A percentile compares a stretch with the other conserved stretches of the same genome.
Evolutionary conservation across 495 filamentous ascomycete species (phyloP).

Genomic region (Penicillium cataractarum): DNA sequence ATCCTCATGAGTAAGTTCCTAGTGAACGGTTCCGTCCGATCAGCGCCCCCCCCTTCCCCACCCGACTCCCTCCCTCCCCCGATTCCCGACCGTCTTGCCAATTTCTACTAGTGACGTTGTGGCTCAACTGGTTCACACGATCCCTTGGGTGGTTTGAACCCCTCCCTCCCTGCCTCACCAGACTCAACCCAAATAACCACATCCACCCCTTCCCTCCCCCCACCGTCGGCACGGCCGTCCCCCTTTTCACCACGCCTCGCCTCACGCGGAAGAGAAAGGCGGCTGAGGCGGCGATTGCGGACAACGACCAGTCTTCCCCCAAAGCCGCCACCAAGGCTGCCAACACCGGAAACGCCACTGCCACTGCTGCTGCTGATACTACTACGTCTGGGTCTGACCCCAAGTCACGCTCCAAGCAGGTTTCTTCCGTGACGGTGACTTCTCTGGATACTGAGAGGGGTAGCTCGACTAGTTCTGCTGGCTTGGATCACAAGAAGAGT

Average conservation of each 20-base stretch:
- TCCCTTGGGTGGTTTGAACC: constrained; percentile 7
- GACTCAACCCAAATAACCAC: not conserved
- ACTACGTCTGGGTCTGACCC: constrained; percentile 18
- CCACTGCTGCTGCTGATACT: constrained; percentile 1
- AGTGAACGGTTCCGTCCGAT: constrained; percentile 10
- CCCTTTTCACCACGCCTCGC: constrained; percentile 64
- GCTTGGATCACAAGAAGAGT: constrained; percentile 17
- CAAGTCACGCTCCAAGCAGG: constrained; percentile 18
- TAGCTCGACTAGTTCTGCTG: constrained; percentile 12
- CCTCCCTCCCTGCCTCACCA: constrained; percentile 2
- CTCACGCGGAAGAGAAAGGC: constrained; percentile 88
- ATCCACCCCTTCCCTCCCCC: not conserved
- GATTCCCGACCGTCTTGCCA: not conserved
- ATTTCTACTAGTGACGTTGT: constrained; percentile 28
- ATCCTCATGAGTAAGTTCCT: too few species aligned
- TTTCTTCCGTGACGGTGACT: constrained; percentile 7
- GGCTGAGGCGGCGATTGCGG: constrained; percentile 67
- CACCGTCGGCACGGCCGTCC: constrained; percentile 25
- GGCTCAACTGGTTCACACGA: constrained; percentile 11
- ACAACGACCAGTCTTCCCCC: constrained; percentile 47
- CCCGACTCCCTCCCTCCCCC: constrained; percentile 12
- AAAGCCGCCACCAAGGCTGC: constrained; percentile 44
- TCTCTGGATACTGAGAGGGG: constrained; percentile 16
- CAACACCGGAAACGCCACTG: constrained; percentile 32
- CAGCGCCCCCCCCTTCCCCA: constrained; percentile 25